Conservation (phyloP, 1,139 yeast genomes). For the Hemisphaericaspora subhashii region DNA sequence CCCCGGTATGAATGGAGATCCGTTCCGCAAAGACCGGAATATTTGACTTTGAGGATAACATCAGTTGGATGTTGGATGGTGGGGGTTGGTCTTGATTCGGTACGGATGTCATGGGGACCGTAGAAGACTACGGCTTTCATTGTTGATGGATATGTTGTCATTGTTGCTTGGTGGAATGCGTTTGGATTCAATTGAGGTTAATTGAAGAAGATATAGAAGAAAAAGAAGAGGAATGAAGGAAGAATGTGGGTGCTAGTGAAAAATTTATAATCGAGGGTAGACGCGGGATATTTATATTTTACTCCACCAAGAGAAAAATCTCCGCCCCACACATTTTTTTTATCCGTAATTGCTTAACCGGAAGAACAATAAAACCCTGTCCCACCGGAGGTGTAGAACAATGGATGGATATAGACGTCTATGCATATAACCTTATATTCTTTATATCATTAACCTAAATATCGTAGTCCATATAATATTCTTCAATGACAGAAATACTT, state of each 20-base stretch:
- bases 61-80: conserved; percentile 39
- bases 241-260: too few relatives aligned
- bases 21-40: conserved; percentile 61
- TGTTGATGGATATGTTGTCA: conserved; percentile 15
- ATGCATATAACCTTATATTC: background rate
- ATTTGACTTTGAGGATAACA: conserved; percentile 52
- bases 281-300: too few relatives aligned
- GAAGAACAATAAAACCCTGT: too few relatives aligned
- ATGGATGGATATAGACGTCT: too few relatives aligned
- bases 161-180: background rate
- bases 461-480: conserved; percentile 10
- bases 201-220: background rate
- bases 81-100: conserved; percentile 48
- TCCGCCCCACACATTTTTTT: background rate
- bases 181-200: conserved; percentile 1
- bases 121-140: conserved; percentile 62
- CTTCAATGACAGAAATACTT: conserved; percentile 10
- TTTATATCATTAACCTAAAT: conserved; percentile 9
- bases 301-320: background rate
- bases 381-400: too few relatives aligned
- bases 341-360: too few relatives aligned
- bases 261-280: too few relatives aligned
- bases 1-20: conserved; percentile 65
- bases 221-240: background rate
- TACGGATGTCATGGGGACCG: conserved; percentile 47